phyloP scores from a whole-genome alignment of 2,329 filamentous ascomycete genomes.

The Nannizzia gypsea region DNA sequence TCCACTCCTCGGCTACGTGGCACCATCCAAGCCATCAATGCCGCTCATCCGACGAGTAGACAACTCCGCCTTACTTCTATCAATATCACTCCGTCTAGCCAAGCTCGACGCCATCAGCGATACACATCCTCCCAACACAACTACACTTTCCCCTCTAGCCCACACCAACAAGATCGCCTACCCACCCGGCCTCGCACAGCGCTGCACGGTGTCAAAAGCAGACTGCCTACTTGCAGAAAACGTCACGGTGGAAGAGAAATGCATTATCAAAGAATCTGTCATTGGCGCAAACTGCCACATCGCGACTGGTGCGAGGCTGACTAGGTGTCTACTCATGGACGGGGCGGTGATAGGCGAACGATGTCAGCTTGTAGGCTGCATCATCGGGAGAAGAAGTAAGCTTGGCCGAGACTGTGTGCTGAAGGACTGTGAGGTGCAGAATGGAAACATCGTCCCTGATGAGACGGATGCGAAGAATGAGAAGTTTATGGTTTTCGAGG shows the following conservation, averaged over 20 bases:
- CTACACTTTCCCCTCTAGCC: constrained; percentile 53
- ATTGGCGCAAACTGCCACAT: constrained; percentile 83
- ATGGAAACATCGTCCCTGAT: constrained; percentile 70
- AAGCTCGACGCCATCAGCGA: constrained; percentile 55
- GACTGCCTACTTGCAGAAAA: constrained; percentile 82
- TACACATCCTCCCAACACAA: constrained; percentile 45
- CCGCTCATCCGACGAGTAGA: constrained; percentile 80
- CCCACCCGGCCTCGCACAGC: constrained; percentile 65
- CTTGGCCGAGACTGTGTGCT: constrained; percentile 73
- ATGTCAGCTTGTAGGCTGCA: constrained; percentile 75
- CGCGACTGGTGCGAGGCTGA: constrained; percentile 69
- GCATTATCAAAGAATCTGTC: constrained; percentile 83
- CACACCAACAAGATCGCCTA: constrained; percentile 72
- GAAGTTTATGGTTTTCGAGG: constrained; percentile 47
- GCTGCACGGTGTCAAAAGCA: constrained; percentile 67
- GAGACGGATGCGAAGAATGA: constrained; percentile 54
- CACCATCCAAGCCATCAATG: constrained; percentile 41
- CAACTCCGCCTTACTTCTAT: constrained; percentile 67
- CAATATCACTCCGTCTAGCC: constrained; percentile 72
- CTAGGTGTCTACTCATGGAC: constrained; percentile 87
- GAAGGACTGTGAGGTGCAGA: constrained; percentile 84
- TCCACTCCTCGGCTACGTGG: constrained; percentile 70
- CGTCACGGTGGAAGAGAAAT: constrained; percentile 76
- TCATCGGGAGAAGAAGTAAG: constrained; percentile 67
- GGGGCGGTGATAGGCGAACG: constrained; percentile 73